These are phyloP conservation scores for Corrigiola litoralis DNA, from an alignment of 179 eudicot genomes.

Conservation along the genomic window DNA sequence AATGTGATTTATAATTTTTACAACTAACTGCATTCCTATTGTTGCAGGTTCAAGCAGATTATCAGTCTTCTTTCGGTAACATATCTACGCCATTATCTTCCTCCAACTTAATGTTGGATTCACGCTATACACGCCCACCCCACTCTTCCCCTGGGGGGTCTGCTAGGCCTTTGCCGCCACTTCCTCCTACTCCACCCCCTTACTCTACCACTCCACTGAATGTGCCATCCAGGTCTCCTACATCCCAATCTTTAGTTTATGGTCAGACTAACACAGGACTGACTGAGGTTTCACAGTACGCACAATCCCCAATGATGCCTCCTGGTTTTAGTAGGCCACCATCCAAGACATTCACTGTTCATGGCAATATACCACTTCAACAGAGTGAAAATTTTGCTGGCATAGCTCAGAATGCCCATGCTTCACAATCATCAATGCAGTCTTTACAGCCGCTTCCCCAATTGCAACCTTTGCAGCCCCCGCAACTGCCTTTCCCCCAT, in stretches of 20 bases:
- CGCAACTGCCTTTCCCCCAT: constrained; percentile 71
- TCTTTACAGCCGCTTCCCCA: constrained; percentile 55
- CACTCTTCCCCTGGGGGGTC: constrained; percentile 54
- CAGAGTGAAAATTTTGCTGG: constrained; percentile 45
- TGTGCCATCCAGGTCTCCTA: constrained; percentile 39
- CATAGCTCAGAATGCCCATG: constrained; percentile 46
- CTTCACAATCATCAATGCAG: constrained; percentile 47
- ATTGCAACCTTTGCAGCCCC: constrained; percentile 92
- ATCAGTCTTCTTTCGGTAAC: constrained; percentile 36
- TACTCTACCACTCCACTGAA: constrained; percentile 39
- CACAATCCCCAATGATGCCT: constrained; percentile 45
- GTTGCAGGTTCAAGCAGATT: constrained; percentile 56
- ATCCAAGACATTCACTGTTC: constrained; percentile 36
- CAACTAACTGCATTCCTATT: not conserved
- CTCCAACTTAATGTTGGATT: constrained; percentile 35
- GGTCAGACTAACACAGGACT: constrained; percentile 45
- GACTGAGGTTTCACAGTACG: constrained; percentile 49
- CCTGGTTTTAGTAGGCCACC: constrained; percentile 58
- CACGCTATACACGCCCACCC: constrained; percentile 46
- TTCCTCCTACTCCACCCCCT: constrained; percentile 93
- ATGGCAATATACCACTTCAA: constrained; percentile 44
- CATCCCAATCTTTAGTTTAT: constrained; percentile 50
- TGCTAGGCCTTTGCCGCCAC: constrained; percentile 78
- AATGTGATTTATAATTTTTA: too few relatives aligned
- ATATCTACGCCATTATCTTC: constrained; percentile 29